phyloP scores from a whole-genome alignment of 1,284 basidiomycete species.

The Moesziomyces antarcticus region DNA sequence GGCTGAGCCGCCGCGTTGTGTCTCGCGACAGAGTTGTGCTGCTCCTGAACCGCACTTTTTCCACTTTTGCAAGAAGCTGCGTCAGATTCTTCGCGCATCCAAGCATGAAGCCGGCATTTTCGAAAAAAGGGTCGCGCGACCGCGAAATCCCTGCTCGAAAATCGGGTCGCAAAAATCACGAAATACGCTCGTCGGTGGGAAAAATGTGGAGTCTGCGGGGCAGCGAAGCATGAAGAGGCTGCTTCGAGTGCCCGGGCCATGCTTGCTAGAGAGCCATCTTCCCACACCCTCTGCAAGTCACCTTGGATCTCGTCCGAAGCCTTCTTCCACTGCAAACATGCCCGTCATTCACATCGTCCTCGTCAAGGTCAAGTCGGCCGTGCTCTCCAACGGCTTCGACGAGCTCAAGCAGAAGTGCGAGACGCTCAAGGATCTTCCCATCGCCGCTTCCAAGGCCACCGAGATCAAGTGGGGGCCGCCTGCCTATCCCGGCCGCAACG shows the following conservation, averaged over 20 bases:
- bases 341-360: slow-evolving; percentile 58
- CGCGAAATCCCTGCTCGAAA: not conserved
- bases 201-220: not conserved
- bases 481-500: slow-evolving; percentile 50
- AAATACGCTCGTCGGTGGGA: not conserved
- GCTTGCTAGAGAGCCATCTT: not conserved
- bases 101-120: no score
- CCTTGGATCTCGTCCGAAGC: not conserved
- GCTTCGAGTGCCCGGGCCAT: not conserved
- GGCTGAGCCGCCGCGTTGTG: not conserved
- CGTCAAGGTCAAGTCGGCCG: slow-evolving; percentile 59
- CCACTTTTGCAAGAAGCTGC: not conserved
- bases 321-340: slow-evolving; percentile 24
- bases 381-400: slow-evolving; percentile 58
- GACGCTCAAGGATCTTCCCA: slow-evolving; percentile 51
- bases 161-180: not conserved
- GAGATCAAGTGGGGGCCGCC: slow-evolving; percentile 60
- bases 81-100: no score
- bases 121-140: not conserved
- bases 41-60: not conserved
- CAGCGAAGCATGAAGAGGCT: not conserved
- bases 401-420: slow-evolving; percentile 59
- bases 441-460: slow-evolving; percentile 44
- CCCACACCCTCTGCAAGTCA: not conserved
- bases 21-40: not conserved